Conservation (phyloP, 495 filamentous ascomycete genomes). For the Xylaria acuta region DNA sequence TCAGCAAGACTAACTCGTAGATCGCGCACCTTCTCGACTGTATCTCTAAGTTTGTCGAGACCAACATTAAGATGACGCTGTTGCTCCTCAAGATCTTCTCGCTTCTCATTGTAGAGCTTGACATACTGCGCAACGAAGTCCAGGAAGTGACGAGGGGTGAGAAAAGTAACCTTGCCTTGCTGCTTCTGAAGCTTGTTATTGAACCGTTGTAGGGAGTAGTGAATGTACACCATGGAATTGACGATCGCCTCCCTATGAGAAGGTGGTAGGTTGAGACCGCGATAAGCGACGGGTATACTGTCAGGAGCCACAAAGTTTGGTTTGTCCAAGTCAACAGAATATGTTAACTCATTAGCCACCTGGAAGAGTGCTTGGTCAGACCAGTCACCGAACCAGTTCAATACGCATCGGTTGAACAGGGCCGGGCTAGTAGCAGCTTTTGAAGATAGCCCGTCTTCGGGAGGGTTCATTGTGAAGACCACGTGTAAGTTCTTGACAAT, state of each 20-base stretch:
- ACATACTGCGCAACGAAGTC: constrained; percentile 99
- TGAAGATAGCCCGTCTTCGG: constrained; percentile 89
- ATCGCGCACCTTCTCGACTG: constrained; percentile 96
- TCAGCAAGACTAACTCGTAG: constrained; percentile 86
- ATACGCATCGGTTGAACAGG: constrained; percentile 97
- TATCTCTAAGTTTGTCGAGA: constrained; percentile 96
- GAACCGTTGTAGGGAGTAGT: constrained; percentile 90
- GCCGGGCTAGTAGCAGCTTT: constrained; percentile 97
- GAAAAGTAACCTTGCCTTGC: constrained; percentile 86
- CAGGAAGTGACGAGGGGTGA: constrained; percentile 95
- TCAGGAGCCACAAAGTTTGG: constrained; percentile 85
- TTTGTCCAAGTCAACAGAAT: constrained; percentile 92
- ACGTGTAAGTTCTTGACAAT: constrained; percentile 99
- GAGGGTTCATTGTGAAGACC: constrained; percentile 99
- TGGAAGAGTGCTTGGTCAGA: constrained; percentile 99
- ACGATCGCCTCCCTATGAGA: constrained; percentile 89
- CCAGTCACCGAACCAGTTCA: constrained; percentile 99
- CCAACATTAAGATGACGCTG: constrained; percentile 97
- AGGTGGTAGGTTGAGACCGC: constrained; percentile 81
- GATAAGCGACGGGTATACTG: constrained; percentile 88
- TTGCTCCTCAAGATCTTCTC: constrained; percentile 97
- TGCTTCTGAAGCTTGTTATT: constrained; percentile 89
- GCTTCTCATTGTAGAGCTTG: constrained; percentile 96
- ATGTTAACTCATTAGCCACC: constrained; percentile 93
- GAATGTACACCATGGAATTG: constrained; percentile 98